Conservation (phyloP, 768 basidiomycete species). For the Russula lepida region DNA sequence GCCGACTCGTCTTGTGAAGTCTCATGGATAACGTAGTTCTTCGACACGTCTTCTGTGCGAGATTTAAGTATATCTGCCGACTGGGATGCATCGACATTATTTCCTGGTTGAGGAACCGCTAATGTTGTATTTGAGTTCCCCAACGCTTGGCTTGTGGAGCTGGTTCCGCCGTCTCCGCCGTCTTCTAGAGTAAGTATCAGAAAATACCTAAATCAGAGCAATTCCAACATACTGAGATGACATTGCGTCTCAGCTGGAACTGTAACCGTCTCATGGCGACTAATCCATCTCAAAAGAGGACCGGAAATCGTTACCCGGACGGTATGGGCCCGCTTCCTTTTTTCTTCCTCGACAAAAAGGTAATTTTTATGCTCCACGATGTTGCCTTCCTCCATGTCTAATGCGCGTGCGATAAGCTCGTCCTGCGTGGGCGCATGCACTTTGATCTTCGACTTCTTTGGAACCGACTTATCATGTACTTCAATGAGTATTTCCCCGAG, state of each 20-base stretch:
- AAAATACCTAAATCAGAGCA: not conserved
- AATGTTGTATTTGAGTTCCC: not conserved
- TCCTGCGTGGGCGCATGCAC: conserved; percentile 59
- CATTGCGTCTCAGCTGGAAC: conserved; percentile 30
- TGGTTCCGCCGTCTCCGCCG: not conserved
- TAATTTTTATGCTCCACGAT: conserved; percentile 71
- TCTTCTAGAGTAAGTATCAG: not conserved
- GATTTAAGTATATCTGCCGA: not conserved
- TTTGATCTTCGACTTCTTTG: conserved; percentile 52
- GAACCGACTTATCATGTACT: conserved; percentile 29
- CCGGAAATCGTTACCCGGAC: conserved; percentile 56
- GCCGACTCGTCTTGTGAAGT: conserved; percentile 37
- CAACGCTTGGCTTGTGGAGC: not conserved
- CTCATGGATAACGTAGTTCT: conserved; percentile 69
- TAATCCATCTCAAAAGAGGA: conserved; percentile 65
- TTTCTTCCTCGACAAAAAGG: conserved; percentile 73
- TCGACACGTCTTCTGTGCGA: conserved; percentile 42
- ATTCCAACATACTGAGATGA: conserved; percentile 26
- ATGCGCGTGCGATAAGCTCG: conserved; percentile 74
- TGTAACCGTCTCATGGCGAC: conserved; percentile 50
- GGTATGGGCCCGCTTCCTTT: conserved; percentile 57
- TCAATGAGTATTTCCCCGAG: conserved; percentile 19
- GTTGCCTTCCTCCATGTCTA: conserved; percentile 85
- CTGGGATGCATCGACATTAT: not conserved
- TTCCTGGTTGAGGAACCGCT: not conserved